Percentiles rank a stretch among this genome's conserved stretches.
Conservation (phyloP, 2,329 filamentous ascomycete species). For the Aspergillus sp. region DNA sequence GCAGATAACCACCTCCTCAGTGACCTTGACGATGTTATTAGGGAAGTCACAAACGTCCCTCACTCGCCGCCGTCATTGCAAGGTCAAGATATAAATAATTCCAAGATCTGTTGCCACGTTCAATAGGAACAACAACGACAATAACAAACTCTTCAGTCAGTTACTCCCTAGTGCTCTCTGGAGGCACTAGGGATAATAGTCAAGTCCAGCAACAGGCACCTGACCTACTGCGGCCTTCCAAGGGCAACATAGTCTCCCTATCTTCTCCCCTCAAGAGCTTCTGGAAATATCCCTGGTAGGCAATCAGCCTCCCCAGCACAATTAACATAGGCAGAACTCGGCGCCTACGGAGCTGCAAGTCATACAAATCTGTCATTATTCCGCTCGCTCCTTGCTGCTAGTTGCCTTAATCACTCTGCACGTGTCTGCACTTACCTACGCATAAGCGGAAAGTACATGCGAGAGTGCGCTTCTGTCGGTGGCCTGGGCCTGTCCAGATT, state of each 20-base stretch:
- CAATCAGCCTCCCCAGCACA: constrained; percentile 12
- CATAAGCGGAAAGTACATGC: neutral
- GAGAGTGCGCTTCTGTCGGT: neutral
- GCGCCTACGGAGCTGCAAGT: constrained; percentile 4
- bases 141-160: neutral
- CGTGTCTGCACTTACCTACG: constrained; percentile 10
- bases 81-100: no score
- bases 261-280: constrained; percentile 9
- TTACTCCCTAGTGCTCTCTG: neutral
- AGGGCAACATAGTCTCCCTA: constrained; percentile 8
- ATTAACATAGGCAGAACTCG: constrained; percentile 12
- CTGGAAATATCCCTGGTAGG: constrained; percentile 15
- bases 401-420: constrained; percentile 7
- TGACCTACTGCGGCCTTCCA: constrained; percentile 12
- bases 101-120: no score
- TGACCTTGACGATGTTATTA: neutral
- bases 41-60: no score
- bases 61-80: no score
- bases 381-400: constrained; percentile 11
- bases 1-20: neutral
- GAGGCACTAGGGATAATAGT: neutral
- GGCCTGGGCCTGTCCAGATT: no score
- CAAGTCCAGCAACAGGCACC: neutral
- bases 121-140: no score
- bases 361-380: constrained; percentile 13